A percentile compares a stretch with the other conserved stretches of the same genome.
phyloP scores from a whole-genome alignment of 495 filamentous ascomycete species.

The Hypoxylon trugodes region DNA sequence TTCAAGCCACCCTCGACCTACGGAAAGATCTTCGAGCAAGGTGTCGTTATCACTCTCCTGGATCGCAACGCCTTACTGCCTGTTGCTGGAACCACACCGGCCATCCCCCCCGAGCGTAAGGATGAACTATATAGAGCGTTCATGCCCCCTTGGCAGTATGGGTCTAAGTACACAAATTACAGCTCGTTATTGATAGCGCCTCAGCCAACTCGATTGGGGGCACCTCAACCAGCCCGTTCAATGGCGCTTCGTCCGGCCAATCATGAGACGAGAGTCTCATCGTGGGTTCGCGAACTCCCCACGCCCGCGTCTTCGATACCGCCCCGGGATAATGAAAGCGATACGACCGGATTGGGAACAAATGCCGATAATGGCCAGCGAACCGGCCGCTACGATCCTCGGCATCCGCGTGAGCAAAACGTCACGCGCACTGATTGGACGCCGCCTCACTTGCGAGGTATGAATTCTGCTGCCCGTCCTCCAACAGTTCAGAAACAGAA shows the following conservation, averaged over 20 bases:
- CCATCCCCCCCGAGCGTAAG: not conserved
- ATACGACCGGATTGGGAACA: too few species aligned
- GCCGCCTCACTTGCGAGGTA: too few species aligned
- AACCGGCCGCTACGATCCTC: not conserved
- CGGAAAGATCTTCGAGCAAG: conserved; percentile 17
- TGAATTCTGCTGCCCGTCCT: too few species aligned
- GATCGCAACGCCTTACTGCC: not conserved
- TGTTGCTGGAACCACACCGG: conserved; percentile 14
- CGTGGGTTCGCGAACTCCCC: too few species aligned
- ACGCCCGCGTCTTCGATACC: too few species aligned
- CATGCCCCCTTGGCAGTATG: conserved; percentile 16
- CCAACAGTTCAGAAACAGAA: too few species aligned
- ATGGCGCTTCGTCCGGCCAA: too few species aligned
- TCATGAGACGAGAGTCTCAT: too few species aligned
- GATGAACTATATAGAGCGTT: conserved; percentile 2
- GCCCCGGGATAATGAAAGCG: too few species aligned
- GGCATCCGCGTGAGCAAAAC: not conserved
- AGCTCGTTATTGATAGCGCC: too few species aligned
- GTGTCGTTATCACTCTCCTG: conserved; percentile 25
- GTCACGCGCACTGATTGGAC: too few species aligned
- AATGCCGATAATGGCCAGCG: not conserved
- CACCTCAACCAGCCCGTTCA: conserved; percentile 13
- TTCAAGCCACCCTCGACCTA: not conserved
- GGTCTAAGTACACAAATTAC: conserved; percentile 14
- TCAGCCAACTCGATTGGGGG: too few species aligned